phyloP scores from a whole-genome alignment of 352 stramenopile species.

The Globisporangium perplexum region DNA sequence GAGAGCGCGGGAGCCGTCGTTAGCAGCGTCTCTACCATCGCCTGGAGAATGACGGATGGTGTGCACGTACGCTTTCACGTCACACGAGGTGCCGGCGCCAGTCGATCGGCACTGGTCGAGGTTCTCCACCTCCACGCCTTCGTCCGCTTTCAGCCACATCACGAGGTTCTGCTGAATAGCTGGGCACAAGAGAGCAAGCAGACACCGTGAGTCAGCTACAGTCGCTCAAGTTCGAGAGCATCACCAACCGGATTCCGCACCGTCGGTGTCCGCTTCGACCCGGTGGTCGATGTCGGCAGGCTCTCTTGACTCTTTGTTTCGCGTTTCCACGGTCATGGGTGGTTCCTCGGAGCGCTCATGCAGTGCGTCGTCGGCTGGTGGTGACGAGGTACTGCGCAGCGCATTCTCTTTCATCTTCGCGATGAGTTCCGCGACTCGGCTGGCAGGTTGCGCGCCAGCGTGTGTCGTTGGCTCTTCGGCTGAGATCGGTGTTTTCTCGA shows the following conservation, averaged over 20 bases:
- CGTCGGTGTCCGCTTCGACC: neutral
- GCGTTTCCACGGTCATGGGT: neutral
- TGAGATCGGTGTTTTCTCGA: neutral
- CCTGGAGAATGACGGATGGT: neutral
- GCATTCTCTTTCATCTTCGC: conserved; percentile 21
- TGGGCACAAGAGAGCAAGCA: conserved; percentile 4
- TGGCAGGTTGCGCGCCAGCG: conserved; percentile 8
- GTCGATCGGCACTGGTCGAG: conserved; percentile 23
- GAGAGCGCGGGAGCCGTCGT: neutral
- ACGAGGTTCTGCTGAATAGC: conserved; percentile 27
- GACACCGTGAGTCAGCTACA: neutral
- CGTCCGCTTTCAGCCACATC: conserved; percentile 47
- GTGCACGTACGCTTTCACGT: conserved; percentile 31
- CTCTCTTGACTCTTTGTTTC: neutral
- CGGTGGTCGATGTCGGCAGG: neutral
- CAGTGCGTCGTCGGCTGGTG: neutral
- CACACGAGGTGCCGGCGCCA: conserved; percentile 24
- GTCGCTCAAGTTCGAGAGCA: no score
- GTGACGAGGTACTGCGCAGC: neutral
- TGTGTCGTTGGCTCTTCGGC: neutral
- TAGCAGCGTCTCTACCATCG: neutral
- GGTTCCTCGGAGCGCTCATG: neutral
- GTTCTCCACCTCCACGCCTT: conserved; percentile 43
- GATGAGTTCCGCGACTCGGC: conserved; percentile 18
- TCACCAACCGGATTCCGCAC: no score